Base-by-base conservation (phyloP, 2,329 filamentous ascomycete species). In the Fusarium zealandicum region DNA sequence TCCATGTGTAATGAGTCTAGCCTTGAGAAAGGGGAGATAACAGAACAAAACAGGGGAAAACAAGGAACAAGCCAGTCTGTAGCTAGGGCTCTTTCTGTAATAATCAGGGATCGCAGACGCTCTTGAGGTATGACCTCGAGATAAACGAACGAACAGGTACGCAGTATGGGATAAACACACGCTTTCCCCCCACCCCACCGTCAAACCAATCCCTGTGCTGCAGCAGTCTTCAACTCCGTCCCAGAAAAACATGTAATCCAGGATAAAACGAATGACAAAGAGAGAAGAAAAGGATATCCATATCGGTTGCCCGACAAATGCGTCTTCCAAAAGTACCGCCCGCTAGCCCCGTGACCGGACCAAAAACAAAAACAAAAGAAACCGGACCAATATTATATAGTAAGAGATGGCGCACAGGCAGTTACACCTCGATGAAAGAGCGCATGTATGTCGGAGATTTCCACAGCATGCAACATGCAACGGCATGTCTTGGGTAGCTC, bases 281-380 rank as follows among this genome's bases (percentile, higher is more conserved):
- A 51, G 40, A 40, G 30, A 50, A 47, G 43, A 35, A 47, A 37
- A 63, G 49, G 49, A 54, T 59, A 63, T 41, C 20, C 38, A 45
- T 53, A 61, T 68, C 57, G 55, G 66, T 68, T 48, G 66, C 66
- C 66, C 57, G 59, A 68, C 60, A 53, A 51, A 68, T 68, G 66
- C 57, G 66, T 68, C 65, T 68, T 67, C 51, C 62, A 58, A 59
- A 57, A 46, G 47, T 57, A 51, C 63, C 63, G 57, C 64, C 58
- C 47, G 42, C 63, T 54, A 55, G 52, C 53, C 51, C 57, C 59
- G 43, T 63, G 46, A 38, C 35, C 52, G 44, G 56, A 38, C 51
- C 46, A 42, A 61, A 64, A 60, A 53, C 46, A 51, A 57, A 53
- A 59, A 63, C 63, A 61, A 51, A 41, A 51, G 54, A 54, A 57